Evolutionary conservation across 2,329 filamentous ascomycete species (phyloP).

Genomic region (Rutstroemia sydowiana): DNA sequence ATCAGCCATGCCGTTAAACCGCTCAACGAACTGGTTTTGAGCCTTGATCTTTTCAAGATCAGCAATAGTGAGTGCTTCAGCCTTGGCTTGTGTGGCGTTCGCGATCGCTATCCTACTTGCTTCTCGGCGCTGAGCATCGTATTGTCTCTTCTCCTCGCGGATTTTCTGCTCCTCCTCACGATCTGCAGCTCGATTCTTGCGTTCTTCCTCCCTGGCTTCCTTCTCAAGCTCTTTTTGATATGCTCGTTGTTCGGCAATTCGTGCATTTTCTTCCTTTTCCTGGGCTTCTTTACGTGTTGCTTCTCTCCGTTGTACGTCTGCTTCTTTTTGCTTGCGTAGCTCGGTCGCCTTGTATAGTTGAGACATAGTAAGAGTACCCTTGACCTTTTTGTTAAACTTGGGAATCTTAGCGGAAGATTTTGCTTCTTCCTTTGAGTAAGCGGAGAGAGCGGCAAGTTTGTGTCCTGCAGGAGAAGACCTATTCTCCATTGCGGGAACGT

Average conservation of each 20-base stretch:
- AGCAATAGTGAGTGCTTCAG: not conserved
- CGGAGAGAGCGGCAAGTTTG: too few species aligned
- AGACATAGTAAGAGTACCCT: not conserved
- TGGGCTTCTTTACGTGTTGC: not conserved
- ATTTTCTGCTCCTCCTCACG: not conserved
- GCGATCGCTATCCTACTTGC: not conserved
- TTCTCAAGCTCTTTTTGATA: not conserved
- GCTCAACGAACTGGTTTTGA: not conserved
- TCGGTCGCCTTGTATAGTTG: not conserved
- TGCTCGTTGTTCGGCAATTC: not conserved
- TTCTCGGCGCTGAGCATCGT: not conserved
- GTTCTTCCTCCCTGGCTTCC: not conserved
- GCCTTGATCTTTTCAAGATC: not conserved
- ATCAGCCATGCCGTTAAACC: not conserved
- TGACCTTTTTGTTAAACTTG: not conserved
- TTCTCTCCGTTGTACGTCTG: not conserved
- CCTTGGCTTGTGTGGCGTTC: not conserved
- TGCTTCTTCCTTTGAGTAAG: too few species aligned
- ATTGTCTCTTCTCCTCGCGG: not conserved
- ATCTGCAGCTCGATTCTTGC: not conserved
- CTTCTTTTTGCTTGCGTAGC: not conserved
- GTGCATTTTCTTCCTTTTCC: not conserved
- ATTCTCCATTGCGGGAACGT: too few species aligned
- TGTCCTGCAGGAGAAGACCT: too few species aligned
- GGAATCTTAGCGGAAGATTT: too few species aligned